phyloP scores from a whole-genome alignment of 164 flowering plant genomes.

The Aristolochia fimbriata region DNA sequence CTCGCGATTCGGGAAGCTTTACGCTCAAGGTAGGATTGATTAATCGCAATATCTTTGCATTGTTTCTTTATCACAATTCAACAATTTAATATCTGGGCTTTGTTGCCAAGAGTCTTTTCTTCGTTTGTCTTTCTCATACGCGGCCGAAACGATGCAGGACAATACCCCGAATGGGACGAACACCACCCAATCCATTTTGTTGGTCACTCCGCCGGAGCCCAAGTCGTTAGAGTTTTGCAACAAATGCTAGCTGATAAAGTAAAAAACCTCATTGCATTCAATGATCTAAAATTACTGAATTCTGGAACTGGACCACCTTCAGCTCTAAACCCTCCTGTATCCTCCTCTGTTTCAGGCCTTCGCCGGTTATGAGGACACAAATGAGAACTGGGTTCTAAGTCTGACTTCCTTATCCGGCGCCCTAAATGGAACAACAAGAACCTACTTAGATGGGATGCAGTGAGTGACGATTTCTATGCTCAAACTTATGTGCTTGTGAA shows the following conservation, averaged over 20 bases:
- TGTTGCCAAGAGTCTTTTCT: too few relatives aligned
- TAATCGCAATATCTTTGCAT: not conserved
- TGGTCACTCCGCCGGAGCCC: conserved; percentile 99
- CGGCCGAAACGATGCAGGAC: conserved; percentile 33
- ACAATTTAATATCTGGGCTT: too few relatives aligned
- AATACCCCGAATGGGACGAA: conserved; percentile 94
- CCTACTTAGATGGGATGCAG: conserved; percentile 96
- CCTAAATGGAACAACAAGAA: conserved; percentile 90
- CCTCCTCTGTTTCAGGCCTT: conserved; percentile 51
- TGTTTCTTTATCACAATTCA: too few relatives aligned
- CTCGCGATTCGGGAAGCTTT: conserved; percentile 66
- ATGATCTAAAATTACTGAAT: not conserved
- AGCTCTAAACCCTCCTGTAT: not conserved
- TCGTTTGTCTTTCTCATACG: too few relatives aligned
- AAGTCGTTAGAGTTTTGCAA: conserved; percentile 87
- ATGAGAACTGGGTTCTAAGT: conserved; percentile 93
- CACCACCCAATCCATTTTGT: conserved; percentile 94
- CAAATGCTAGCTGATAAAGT: conserved; percentile 99
- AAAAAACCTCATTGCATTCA: not conserved
- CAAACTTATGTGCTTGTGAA: not conserved
- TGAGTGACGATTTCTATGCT: conserved; percentile 34
- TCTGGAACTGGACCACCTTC: not conserved
- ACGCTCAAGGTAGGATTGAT: conserved; percentile 58
- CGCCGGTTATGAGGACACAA: conserved; percentile 61
- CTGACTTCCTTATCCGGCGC: conserved; percentile 92